Percentiles rank a stretch among this genome's conserved stretches.
These are phyloP conservation scores for Corymbia citriodora DNA, from an alignment of 441 rosid genomes.

Conservation along the genomic window DNA sequence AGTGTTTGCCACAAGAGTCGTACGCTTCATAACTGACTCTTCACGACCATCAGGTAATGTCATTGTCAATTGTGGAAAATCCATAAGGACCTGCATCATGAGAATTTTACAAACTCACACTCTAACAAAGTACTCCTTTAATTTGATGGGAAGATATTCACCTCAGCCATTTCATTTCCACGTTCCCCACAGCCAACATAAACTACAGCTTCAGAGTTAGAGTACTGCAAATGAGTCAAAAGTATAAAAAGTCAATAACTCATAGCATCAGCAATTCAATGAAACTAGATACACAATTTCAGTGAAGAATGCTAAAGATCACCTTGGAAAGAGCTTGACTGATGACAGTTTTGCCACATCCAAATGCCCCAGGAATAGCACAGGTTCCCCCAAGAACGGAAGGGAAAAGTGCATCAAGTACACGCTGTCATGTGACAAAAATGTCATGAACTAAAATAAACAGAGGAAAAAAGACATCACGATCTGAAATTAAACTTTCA, in stretches of 20 bases:
- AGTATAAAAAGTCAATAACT: background rate
- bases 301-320: background rate
- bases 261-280: background rate
- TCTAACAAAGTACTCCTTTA: background rate
- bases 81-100: slow-evolving; percentile 86
- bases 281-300: background rate
- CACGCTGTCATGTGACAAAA: slow-evolving; percentile 60
- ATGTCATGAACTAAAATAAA: slow-evolving; percentile 5
- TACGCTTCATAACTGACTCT: slow-evolving; percentile 99
- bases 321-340: slow-evolving; percentile 99
- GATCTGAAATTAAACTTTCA: background rate
- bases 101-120: background rate
- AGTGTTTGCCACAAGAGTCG: slow-evolving; percentile 98
- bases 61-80: slow-evolving; percentile 99
- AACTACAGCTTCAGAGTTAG: slow-evolving; percentile 96
- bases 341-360: slow-evolving; percentile 99
- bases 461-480: background rate
- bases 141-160: slow-evolving; percentile 17
- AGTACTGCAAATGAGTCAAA: slow-evolving; percentile 52
- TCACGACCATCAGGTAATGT: slow-evolving; percentile 99
- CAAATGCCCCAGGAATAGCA: slow-evolving; percentile 99
- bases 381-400: slow-evolving; percentile 99
- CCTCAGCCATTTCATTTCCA: slow-evolving; percentile 99
- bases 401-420: slow-evolving; percentile 99
- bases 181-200: slow-evolving; percentile 99